Evolutionary conservation across 176 grass and related monocot species (phyloP), one percentile per base, ranked within the genome.

Genomic region (Bonia amplexicaulis): DNA sequence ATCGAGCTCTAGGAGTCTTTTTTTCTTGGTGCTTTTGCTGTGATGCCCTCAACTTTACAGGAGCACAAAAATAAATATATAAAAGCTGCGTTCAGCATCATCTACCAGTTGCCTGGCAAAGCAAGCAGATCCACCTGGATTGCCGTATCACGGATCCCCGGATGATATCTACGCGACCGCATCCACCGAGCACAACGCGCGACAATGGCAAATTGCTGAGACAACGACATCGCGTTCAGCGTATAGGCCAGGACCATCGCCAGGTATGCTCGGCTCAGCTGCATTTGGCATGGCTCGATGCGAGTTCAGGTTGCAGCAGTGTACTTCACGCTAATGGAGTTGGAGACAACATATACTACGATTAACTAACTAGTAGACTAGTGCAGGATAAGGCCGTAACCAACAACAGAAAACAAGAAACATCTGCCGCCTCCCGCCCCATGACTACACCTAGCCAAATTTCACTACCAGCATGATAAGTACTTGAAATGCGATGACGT

Each of bases 401-500:
- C 64, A 55, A 81, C 47, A 55, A 81, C 17, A 41, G 53, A 57
- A 71, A 20, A 46, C 29, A 9, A 60, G 25, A 80, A 81, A 13
- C 22, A 58, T 55, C 47, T 22, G 66, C 52, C 13, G 51, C 37
- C 69, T 29, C 80, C 57, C 66, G 2, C 52, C 37, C 14, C 55
- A 22, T 27, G 65, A 46, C 78, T 69, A 80, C 63, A 52, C 63
- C 62, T 80, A 80, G 46, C 63, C 39, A 62, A 71, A 54, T 68
- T 20, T 81, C 20, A 26, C 29, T 81, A 55, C 47, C 47, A 53
- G 47, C 45, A 48, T 6, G 63, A 12, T 37, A 74, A 44, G 69
- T 27, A 44, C 37, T 6, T 3, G 22, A 66, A 73, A 29, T 64
- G 62, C 42, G 35, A 85, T 44, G 27, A 15, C 54, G 35, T 41